Evolutionary conservation across 257 asterid genomes (phyloP).

Genomic region (Parsonsia alboflavescens): DNA sequence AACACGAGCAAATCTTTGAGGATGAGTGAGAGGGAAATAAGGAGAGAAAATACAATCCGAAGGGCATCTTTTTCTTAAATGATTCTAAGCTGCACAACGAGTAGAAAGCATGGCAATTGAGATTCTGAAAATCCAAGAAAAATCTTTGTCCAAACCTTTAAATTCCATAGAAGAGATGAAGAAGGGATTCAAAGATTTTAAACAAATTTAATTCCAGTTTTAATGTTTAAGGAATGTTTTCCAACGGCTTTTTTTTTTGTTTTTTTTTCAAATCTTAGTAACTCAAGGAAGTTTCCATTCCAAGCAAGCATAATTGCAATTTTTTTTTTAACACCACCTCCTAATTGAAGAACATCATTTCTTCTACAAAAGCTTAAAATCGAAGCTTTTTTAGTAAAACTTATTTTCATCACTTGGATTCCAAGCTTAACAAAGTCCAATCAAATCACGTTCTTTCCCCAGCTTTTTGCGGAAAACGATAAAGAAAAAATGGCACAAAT

Average conservation of each 20-base stretch:
- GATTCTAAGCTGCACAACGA: constrained; percentile 39
- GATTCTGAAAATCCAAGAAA: background rate
- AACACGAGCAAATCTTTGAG: constrained; percentile 29
- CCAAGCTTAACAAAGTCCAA: background rate
- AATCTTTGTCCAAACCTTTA: background rate
- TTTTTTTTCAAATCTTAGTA: no score
- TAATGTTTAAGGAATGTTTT: background rate
- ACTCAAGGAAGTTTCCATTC: constrained; percentile 1
- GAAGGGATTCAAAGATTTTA: background rate
- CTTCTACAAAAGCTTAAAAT: no score
- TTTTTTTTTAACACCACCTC: background rate
- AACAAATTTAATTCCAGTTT: no score
- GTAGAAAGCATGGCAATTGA: constrained; percentile 18
- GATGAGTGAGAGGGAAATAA: constrained; percentile 35
- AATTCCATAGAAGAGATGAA: background rate
- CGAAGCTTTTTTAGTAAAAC: background rate
- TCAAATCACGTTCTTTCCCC: background rate
- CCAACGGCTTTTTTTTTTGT: constrained; percentile 9
- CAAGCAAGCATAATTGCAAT: background rate
- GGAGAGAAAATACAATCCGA: constrained; percentile 29
- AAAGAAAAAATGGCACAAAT: background rate
- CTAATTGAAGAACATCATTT: background rate
- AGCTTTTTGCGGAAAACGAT: background rate
- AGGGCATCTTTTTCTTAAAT: constrained; percentile 34
- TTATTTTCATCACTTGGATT: constrained; percentile 4